Base-by-base conservation (phyloP, 768 basidiomycete genomes). In the Lactarius sanguifluus region DNA sequence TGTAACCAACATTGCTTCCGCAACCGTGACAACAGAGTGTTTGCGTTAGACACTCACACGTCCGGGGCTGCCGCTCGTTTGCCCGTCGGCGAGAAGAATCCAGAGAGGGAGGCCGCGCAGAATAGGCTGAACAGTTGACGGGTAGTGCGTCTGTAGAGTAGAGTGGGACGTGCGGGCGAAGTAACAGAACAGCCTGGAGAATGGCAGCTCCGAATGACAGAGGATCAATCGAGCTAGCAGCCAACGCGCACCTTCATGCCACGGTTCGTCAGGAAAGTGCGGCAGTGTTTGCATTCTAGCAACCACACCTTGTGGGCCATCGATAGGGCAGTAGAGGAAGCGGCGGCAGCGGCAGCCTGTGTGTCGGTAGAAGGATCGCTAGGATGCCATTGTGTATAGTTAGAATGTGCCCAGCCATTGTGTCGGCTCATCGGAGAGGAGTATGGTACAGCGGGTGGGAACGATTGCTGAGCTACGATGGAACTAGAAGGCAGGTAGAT, bases 41-140 rank as follows among this genome's bases (percentile, higher is more conserved):
- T 75, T 92, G 90, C 2, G 92, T 94, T 54, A 94, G 79, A 73
- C 92, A 95, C 73, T 91, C 90, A 76, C 92, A 94, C 10, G 91
- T 92, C 50, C 91, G 84, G 57, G 74, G 69, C 36, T 69, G 69
- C 5, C 47, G 64, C 59, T 56, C 57, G 56, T 13, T 73, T 18
- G 76, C 71, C 43, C 66, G 69, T 28, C 69, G 69, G 23, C 76
- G 72, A 58, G 77, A 74, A 20, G 80, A 75, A 23, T 58, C 34
- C 13, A 68, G 38, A 20, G 69, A 54, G 40, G 68, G 28, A 79
- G 80, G 25, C 40, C 20, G 81, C 40, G 84, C 75, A 28, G 83
- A 78, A 70, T 84, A 87, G 15, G 86, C 85, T 4, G 90, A 90
- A 74, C 91, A 92, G 72, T 92, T 91, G 63, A 84, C 77, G 1